Conservation (phyloP, 345 rosid genomes). For the Heritiera littoralis region DNA sequence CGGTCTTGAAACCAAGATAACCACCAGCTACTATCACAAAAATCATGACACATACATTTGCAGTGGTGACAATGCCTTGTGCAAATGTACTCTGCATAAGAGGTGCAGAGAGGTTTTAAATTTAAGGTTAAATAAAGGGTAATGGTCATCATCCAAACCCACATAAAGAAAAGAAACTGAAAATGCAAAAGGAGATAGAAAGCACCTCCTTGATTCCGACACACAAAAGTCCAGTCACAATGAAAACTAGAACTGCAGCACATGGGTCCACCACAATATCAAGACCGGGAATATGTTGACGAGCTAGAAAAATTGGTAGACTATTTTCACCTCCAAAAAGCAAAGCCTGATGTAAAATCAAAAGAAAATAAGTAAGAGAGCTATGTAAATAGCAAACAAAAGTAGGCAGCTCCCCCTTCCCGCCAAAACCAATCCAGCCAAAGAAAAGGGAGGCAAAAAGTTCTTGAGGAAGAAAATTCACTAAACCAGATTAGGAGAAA, state of each 20-base stretch:
- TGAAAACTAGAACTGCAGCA: conserved; percentile 75
- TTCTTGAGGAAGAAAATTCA: conserved; percentile 1
- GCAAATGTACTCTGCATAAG: conserved; percentile 77
- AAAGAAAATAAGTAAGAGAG: conserved; percentile 19
- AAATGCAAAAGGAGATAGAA: conserved; percentile 10
- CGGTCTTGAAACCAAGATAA: conserved; percentile 86
- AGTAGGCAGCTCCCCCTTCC: neutral
- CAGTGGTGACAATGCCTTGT: conserved; percentile 75
- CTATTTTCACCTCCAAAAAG: conserved; percentile 84
- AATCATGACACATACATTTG: conserved; percentile 78
- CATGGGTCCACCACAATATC: conserved; percentile 89
- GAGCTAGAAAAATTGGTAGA: conserved; percentile 74
- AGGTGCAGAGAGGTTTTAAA: conserved; percentile 4
- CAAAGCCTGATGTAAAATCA: conserved; percentile 55
- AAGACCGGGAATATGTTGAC: conserved; percentile 80
- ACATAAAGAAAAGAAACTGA: conserved; percentile 7
- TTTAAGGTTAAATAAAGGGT: neutral
- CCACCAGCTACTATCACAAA: conserved; percentile 81
- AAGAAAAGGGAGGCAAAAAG: neutral
- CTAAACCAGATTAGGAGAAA: conserved; percentile 77
- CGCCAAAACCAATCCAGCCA: neutral
- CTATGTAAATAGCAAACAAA: neutral
- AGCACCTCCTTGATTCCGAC: conserved; percentile 94
- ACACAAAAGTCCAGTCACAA: conserved; percentile 90
- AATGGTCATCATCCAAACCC: neutral